These are phyloP conservation scores for Ceratocystis lukuohia DNA, from an alignment of 2,329 filamentous ascomycete genomes.

Conservation along the genomic window DNA sequence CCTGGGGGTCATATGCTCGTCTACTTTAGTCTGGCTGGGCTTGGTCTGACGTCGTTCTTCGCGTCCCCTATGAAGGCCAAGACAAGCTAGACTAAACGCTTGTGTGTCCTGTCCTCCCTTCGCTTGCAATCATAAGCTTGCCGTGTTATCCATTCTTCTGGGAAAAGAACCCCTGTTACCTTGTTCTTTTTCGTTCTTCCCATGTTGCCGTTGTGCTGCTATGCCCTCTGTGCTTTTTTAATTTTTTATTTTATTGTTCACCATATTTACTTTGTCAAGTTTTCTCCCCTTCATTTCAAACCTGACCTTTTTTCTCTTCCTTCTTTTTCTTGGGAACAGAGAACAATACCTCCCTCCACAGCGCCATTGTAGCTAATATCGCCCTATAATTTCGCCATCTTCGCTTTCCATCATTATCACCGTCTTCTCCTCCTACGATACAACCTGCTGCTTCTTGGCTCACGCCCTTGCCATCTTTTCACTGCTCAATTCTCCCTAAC, in stretches of 20 bases:
- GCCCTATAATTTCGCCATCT: too few species aligned
- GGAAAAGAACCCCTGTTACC: not conserved
- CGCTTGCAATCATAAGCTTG: not conserved
- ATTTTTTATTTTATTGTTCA: not conserved
- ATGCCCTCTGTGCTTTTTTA: constrained; percentile 10
- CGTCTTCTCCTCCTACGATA: not conserved
- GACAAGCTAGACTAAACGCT: too few species aligned
- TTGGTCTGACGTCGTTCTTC: constrained; percentile 1
- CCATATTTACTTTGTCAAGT: not conserved
- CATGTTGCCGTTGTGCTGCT: not conserved
- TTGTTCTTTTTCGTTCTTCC: constrained; percentile 12
- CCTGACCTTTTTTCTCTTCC: not conserved
- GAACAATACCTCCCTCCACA: too few species aligned
- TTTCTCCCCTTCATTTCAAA: not conserved
- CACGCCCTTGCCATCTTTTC: not conserved
- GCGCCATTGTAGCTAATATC: too few species aligned
- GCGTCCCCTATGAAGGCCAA: not conserved
- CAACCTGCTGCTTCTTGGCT: not conserved
- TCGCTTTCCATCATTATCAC: not conserved
- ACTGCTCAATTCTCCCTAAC: not conserved
- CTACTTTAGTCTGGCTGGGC: not conserved
- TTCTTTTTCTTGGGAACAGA: not conserved
- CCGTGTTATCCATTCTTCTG: not conserved
- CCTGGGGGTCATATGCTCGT: not conserved
- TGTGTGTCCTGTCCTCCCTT: not conserved